Evolutionary conservation across 257 asterid genomes (phyloP).

Genomic region (Lithospermum erythrorhizon): DNA sequence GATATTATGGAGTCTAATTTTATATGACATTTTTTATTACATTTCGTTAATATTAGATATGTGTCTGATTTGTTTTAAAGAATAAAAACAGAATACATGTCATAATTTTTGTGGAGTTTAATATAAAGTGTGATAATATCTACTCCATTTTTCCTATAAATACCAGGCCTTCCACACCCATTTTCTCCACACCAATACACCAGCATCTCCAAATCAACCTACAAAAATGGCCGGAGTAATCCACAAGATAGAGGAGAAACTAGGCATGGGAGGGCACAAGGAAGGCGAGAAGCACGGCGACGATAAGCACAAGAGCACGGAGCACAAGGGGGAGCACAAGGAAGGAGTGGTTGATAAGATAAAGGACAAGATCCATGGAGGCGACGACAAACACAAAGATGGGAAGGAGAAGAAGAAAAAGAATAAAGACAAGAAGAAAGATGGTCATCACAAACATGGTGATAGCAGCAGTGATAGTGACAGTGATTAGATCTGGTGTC

Average conservation of each 20-base stretch:
- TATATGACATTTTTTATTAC: too few species aligned
- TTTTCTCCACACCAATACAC: too few species aligned
- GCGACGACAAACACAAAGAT: slow-evolving; percentile 8
- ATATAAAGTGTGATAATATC: too few species aligned
- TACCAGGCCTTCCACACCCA: too few species aligned
- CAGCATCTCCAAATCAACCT: too few species aligned
- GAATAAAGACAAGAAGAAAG: slow-evolving; percentile 26
- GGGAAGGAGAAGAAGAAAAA: slow-evolving; percentile 26
- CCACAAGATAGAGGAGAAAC: slow-evolving; percentile 56
- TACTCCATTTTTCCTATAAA: too few species aligned
- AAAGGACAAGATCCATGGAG: slow-evolving; percentile 26
- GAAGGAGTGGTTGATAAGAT: slow-evolving; percentile 17
- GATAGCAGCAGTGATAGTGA: slow-evolving; percentile 44
- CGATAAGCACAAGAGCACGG: slow-evolving; percentile 7
- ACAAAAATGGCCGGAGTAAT: slow-evolving; percentile 63
- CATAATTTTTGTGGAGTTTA: too few species aligned
- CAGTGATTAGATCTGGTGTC: slow-evolving; percentile 14
- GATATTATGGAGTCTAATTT: too few species aligned
- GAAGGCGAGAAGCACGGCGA: slow-evolving; percentile 19
- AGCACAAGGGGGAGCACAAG: slow-evolving; percentile 20
- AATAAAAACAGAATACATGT: too few species aligned
- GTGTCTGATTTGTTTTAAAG: too few species aligned
- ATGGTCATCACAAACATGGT: slow-evolving; percentile 19
- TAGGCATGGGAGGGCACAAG: slow-evolving; percentile 54
- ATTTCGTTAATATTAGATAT: too few species aligned